Evolutionary conservation across 768 basidiomycete species (phyloP).

Genomic region (Tubosaeta sp.): DNA sequence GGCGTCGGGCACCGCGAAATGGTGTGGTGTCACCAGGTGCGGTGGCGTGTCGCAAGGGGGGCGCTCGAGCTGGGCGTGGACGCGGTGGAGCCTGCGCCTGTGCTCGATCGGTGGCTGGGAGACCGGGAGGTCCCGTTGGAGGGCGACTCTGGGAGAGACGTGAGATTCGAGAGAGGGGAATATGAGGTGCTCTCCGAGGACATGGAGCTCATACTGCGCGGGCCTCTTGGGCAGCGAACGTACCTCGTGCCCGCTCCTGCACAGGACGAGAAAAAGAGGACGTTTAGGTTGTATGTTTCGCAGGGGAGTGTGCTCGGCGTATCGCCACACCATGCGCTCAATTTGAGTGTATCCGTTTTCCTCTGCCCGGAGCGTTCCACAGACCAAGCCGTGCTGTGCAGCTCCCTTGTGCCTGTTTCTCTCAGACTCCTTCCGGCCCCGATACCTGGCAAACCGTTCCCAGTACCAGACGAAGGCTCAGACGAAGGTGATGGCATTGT

Average conservation of each 20-base stretch:
- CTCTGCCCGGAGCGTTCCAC: conserved; percentile 35
- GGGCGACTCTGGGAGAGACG: conserved; percentile 5
- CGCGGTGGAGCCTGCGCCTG: conserved; percentile 27
- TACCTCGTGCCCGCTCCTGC: conserved; percentile 47
- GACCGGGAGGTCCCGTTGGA: conserved; percentile 49
- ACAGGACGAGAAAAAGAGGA: conserved; percentile 11
- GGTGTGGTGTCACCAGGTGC: conserved; percentile 98
- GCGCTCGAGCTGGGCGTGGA: conserved; percentile 58
- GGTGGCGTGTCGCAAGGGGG: conserved; percentile 80
- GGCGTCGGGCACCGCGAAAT: conserved; percentile 94
- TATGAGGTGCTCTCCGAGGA: conserved; percentile 38
- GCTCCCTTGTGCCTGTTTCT: conserved; percentile 38
- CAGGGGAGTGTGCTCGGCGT: conserved; percentile 51
- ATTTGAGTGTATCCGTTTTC: conserved; percentile 46
- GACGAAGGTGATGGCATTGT: conserved; percentile 76
- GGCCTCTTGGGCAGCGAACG: conserved; percentile 39
- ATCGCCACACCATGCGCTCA: conserved; percentile 43
- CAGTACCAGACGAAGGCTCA: conserved; percentile 60
- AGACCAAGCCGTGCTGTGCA: conserved; percentile 33
- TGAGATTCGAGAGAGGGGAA: conserved; percentile 9
- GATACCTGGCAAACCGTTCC: conserved; percentile 50
- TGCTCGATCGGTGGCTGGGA: conserved; percentile 64
- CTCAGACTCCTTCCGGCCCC: conserved; percentile 66
- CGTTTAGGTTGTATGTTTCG: conserved; percentile 56
- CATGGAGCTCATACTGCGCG: conserved; percentile 38